Conservation (phyloP, 2,329 filamentous ascomycete genomes). For the Penicillium sp. region DNA sequence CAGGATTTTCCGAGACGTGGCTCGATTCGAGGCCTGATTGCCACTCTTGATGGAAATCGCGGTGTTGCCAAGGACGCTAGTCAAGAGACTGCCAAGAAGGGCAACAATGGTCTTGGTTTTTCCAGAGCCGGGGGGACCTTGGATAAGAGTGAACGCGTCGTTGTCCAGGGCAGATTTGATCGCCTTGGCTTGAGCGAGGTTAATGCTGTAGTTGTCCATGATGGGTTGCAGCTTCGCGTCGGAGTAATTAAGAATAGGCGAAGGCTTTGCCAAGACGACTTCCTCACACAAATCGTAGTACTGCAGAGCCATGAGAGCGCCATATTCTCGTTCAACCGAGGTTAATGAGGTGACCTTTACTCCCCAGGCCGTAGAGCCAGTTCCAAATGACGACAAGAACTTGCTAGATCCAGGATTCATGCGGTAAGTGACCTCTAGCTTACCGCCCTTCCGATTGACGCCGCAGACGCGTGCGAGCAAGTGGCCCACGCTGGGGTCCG, state of each 20-base stretch:
- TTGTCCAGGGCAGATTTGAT: conserved; percentile 91
- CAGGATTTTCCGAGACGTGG: conserved; percentile 73
- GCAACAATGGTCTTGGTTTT: conserved; percentile 98
- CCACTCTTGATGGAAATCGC: conserved; percentile 48
- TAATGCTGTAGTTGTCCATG: conserved; percentile 77
- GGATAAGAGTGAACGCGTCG: conserved; percentile 93
- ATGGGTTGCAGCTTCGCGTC: conserved; percentile 68
- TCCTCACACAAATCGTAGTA: conserved; percentile 97
- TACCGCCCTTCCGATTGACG: conserved; percentile 75
- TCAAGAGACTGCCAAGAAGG: conserved; percentile 85
- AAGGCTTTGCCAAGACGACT: conserved; percentile 83
- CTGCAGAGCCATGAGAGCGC: conserved; percentile 81
- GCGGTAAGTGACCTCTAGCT: conserved; percentile 81
- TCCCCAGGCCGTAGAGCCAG: conserved; percentile 68
- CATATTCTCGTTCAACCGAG: conserved; percentile 92
- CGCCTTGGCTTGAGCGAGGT: conserved; percentile 84
- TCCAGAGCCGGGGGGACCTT: conserved; percentile 92
- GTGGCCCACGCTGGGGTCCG: conserved; percentile 64
- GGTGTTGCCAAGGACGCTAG: conserved; percentile 53
- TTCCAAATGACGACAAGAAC: conserved; percentile 63
- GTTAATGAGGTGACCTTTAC: conserved; percentile 90
- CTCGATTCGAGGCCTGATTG: conserved; percentile 14
- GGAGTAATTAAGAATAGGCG: conserved; percentile 77
- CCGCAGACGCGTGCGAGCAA: conserved; percentile 83
- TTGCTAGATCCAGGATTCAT: conserved; percentile 64